Base-by-base conservation (phyloP, 2,329 filamentous ascomycete species). In the Arthrobotrys entomopaga region DNA sequence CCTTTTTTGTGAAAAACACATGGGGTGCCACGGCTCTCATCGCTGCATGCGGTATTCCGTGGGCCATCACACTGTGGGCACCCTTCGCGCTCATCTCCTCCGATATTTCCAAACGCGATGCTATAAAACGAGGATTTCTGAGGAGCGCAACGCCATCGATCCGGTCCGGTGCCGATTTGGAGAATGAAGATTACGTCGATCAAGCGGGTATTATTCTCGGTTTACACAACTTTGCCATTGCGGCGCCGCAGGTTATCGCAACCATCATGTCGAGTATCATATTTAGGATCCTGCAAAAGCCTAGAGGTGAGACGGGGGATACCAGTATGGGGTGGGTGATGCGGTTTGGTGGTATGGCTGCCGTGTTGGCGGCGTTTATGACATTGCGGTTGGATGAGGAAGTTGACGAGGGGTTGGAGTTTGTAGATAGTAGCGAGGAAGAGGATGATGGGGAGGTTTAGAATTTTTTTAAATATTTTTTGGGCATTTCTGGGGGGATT, bases 21-120 rank as follows among this genome's bases (percentile, higher is more conserved):
- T 84, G 87, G 66, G 87, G 86, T 8, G 94, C 91, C 0, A 96
- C 91, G 0, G 85, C 88, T 0, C 86, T 97, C 38, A 90, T 97
- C 65, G 91, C 89, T 0, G 83, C 95, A 22, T 89, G 96, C 54
- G 94, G 94, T 38, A 88, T 98, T 70, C 93, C 92, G 0, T 98
- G 94, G 94, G 93, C 93, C 20, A 84, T 97, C 79, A 93, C 93
- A 1, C 87, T 96, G 24, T 98, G 94, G 94, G 94, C 93, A 0
- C 94, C 94, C 0, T 98, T 94, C 83, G 93, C 94, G 43, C 91
- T 98, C 78, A 97, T 98, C 80, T 93, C 92, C 52, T 92, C 92
- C 3, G 94, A 98, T 81, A 93, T 98, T 76, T 91, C 90, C 74
- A 91, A 89, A 73, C 89, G 92, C 4, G 91, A 97, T 80, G 88